A percentile compares a stretch with the other conserved stretches of the same genome.
Evolutionary conservation across 169 alveolate species (phyloP).

Genomic region (Plasmodium relictum): DNA sequence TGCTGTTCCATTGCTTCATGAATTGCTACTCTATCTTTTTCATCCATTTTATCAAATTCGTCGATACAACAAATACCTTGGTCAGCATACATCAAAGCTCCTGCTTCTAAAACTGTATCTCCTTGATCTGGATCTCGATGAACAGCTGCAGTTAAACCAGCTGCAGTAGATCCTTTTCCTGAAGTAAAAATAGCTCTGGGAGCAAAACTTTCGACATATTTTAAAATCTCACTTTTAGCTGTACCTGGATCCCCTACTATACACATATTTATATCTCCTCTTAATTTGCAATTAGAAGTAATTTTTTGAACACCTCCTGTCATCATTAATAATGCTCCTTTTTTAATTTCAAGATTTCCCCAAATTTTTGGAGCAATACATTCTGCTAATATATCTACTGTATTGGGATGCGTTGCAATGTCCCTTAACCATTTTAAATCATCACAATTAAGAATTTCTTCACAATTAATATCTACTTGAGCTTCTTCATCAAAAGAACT

Average conservation of each 20-base stretch:
- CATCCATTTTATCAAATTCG: conserved; percentile 98
- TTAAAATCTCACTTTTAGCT: conserved; percentile 97
- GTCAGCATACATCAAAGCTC: conserved; percentile 98
- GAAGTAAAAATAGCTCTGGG: conserved; percentile 96
- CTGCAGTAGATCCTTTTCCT: conserved; percentile 98
- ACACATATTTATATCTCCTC: conserved; percentile 98
- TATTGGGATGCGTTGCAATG: conserved; percentile 85
- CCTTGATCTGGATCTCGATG: conserved; percentile 97
- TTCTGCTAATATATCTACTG: conserved; percentile 90
- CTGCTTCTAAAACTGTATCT: conserved; percentile 97
- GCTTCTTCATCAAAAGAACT: conserved; percentile 77
- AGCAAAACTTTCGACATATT: conserved; percentile 92
- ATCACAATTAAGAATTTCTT: conserved; percentile 82
- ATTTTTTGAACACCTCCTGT: conserved; percentile 97
- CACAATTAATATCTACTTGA: conserved; percentile 80
- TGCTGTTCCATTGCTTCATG: conserved; percentile 99
- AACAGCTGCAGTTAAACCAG: conserved; percentile 98
- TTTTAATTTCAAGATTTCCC: conserved; percentile 97
- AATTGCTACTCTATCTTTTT: conserved; percentile 97
- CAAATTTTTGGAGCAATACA: conserved; percentile 96
- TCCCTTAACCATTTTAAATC: conserved; percentile 86
- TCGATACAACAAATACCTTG: conserved; percentile 98
- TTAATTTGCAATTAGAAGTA: conserved; percentile 93
- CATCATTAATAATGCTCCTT: conserved; percentile 96
- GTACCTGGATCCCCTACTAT: conserved; percentile 99